phyloP scores from a whole-genome alignment of 305 asterid species.

The Euphrasia arctica region DNA sequence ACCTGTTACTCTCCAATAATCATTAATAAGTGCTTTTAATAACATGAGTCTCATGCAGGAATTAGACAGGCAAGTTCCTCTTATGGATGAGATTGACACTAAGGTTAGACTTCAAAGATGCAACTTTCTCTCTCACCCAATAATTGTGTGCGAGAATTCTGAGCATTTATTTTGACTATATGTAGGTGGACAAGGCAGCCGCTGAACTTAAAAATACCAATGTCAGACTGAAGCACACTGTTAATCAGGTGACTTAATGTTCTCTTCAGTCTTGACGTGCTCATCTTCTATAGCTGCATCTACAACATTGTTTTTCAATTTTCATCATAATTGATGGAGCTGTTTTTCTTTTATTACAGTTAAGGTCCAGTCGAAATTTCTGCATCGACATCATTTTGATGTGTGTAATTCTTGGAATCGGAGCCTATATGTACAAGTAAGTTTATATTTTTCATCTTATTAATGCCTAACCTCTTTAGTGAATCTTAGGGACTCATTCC shows the following conservation, averaged over 20 bases:
- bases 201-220: slow-evolving; percentile 75
- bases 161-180: slow-evolving; percentile 15
- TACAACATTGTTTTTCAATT: neutral
- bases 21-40: slow-evolving; percentile 18
- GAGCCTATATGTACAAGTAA: slow-evolving; percentile 80
- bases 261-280: neutral
- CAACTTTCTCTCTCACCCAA: neutral
- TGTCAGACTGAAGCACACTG: slow-evolving; percentile 71
- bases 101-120: slow-evolving; percentile 40
- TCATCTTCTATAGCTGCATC: neutral
- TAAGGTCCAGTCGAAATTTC: slow-evolving; percentile 78
- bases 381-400: slow-evolving; percentile 70
- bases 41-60: slow-evolving; percentile 43
- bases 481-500: no score
- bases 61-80: slow-evolving; percentile 76
- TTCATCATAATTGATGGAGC: slow-evolving; percentile 14
- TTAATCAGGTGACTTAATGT: slow-evolving; percentile 52
- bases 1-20: slow-evolving; percentile 23
- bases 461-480: neutral
- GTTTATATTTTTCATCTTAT: slow-evolving; percentile 26
- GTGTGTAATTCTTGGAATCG: slow-evolving; percentile 75
- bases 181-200: slow-evolving; percentile 73
- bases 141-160: neutral
- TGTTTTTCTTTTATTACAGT: slow-evolving; percentile 39
- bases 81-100: slow-evolving; percentile 73